phyloP scores from a whole-genome alignment of 1,284 basidiomycete species.

The Lentinus polychrous region DNA sequence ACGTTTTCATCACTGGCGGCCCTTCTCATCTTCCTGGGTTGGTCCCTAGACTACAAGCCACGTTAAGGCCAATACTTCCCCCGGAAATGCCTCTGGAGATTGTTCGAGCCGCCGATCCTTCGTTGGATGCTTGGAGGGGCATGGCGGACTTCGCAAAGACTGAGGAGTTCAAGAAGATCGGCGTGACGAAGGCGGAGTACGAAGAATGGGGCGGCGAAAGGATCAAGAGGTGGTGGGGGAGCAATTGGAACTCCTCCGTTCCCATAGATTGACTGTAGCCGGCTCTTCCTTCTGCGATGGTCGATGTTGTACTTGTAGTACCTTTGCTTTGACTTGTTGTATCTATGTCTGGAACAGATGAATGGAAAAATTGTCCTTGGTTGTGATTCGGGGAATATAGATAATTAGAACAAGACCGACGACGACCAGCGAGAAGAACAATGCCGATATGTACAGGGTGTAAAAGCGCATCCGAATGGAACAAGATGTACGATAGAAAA shows the following conservation, averaged over 20 bases:
- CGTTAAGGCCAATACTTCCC: constrained; percentile 75
- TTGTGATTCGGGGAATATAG: not conserved
- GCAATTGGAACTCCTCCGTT: constrained; percentile 61
- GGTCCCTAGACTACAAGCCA: constrained; percentile 56
- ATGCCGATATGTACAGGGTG: not conserved
- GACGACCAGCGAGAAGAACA: constrained; percentile 1
- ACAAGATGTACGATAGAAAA: constrained; percentile 8
- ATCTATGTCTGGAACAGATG: no score
- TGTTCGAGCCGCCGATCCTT: constrained; percentile 56
- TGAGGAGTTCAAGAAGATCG: constrained; percentile 47
- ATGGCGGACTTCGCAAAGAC: constrained; percentile 81
- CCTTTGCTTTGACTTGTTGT: no score
- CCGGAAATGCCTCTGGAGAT: constrained; percentile 69
- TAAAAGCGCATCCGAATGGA: constrained; percentile 8
- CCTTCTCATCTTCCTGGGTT: constrained; percentile 76
- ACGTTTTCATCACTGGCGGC: constrained; percentile 88
- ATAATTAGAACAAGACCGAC: constrained; percentile 2
- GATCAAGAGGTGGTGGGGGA: constrained; percentile 75
- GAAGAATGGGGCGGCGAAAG: constrained; percentile 88
- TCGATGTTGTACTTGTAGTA: no score
- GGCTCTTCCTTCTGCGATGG: no score
- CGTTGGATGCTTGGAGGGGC: constrained; percentile 85
- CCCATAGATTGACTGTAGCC: constrained; percentile 8
- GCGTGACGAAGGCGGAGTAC: constrained; percentile 76
- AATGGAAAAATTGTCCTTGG: no score